Percentiles rank a stretch among this genome's conserved stretches.
phyloP scores from a whole-genome alignment of 2,329 filamentous ascomycete genomes.

The Botryosphaeria agaves region DNA sequence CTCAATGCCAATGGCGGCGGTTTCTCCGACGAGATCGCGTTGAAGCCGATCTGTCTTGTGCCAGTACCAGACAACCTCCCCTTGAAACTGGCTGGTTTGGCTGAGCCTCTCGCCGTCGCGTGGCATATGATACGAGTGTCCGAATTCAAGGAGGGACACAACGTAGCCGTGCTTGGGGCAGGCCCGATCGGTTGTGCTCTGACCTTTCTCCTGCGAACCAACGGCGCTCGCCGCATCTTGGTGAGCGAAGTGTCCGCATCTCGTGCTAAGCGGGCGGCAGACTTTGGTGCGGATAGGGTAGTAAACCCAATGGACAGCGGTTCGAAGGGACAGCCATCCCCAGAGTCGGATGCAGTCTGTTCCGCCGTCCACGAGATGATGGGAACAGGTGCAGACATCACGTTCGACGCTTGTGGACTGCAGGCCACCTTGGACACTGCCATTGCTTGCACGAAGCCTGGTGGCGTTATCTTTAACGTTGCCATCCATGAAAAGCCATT shows the following conservation, averaged over 20 bases:
- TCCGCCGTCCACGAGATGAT: slow-evolving; percentile 26
- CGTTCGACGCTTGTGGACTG: slow-evolving; percentile 46
- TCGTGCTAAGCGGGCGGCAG: slow-evolving; percentile 31
- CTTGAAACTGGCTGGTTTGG: slow-evolving; percentile 35
- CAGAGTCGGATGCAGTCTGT: too few relatives aligned
- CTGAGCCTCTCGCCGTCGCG: slow-evolving; percentile 45
- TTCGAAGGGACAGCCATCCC: slow-evolving; percentile 23
- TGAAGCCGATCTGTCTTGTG: slow-evolving; percentile 31
- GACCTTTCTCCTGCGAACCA: slow-evolving; percentile 38
- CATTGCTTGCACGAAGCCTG: slow-evolving; percentile 16
- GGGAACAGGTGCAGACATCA: slow-evolving; percentile 35
- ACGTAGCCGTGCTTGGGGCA: slow-evolving; percentile 39
- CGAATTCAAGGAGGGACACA: slow-evolving; percentile 26
- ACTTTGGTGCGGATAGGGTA: slow-evolving; percentile 35
- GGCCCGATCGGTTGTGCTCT: slow-evolving; percentile 46
- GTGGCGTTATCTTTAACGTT: slow-evolving; percentile 44
- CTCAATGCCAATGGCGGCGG: slow-evolving; percentile 34
- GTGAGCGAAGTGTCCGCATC: slow-evolving; percentile 36
- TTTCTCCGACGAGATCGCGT: slow-evolving; percentile 35
- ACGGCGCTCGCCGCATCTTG: slow-evolving; percentile 36
- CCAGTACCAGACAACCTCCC: slow-evolving; percentile 34
- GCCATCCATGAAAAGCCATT: slow-evolving; percentile 44
- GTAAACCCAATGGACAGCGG: slow-evolving; percentile 35
- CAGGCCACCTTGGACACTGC: slow-evolving; percentile 12
- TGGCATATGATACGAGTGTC: slow-evolving; percentile 43